Evolutionary conservation across 768 basidiomycete genomes (phyloP).

Genomic region (Cystobasidium ongulense): DNA sequence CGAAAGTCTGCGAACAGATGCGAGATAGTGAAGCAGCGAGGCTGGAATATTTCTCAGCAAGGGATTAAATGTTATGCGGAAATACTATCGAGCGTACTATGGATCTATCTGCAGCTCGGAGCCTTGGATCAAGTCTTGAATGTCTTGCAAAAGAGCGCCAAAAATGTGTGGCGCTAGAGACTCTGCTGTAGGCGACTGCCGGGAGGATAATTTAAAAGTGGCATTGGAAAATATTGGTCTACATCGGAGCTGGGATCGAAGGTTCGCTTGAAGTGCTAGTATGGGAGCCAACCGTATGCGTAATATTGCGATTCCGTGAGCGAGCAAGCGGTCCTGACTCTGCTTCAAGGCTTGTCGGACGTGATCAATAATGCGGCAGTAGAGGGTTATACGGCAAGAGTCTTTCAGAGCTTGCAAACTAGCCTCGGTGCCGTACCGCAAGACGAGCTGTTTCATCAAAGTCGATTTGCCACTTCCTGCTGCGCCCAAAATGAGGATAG

Average conservation of each 20-base stretch:
- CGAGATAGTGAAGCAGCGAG: neutral
- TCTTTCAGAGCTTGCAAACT: neutral
- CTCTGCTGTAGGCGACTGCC: too few species aligned
- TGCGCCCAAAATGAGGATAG: neutral
- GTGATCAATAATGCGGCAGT: neutral
- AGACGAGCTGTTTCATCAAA: neutral
- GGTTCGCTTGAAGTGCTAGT: neutral
- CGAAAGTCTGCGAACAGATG: neutral
- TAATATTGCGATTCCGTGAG: neutral
- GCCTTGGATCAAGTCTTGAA: neutral
- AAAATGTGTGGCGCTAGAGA: neutral
- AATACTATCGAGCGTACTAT: neutral
- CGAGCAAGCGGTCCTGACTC: neutral
- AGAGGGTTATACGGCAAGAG: neutral
- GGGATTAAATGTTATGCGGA: neutral
- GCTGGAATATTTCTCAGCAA: neutral
- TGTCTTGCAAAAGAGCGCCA: neutral
- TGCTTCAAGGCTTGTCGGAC: neutral
- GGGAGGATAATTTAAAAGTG: too few species aligned
- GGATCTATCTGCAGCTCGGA: neutral
- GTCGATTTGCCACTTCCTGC: neutral
- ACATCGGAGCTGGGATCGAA: too few species aligned
- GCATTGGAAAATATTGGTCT: too few species aligned
- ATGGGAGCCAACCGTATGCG: constrained; percentile 1
- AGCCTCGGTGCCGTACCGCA: neutral